Base-by-base conservation (phyloP, 192 early-diverging fungal species). In the Entomortierella chlamydospora region DNA sequence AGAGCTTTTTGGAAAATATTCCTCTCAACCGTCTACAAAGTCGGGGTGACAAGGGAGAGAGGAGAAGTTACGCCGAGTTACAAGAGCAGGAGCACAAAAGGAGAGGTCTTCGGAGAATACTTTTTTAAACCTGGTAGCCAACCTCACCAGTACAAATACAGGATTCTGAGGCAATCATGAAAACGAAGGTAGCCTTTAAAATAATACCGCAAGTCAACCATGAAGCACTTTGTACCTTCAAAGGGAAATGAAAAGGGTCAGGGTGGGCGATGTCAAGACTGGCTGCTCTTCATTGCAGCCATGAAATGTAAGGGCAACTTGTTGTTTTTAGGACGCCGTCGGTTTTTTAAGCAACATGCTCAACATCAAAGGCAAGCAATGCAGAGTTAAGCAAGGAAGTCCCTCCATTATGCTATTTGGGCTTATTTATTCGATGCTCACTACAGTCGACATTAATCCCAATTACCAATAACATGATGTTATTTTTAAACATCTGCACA, bases 1-100 rank as follows among this genome's bases (percentile, higher is more conserved):
- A 47, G 15, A 47, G 4, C 4, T 12, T 12, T 11, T 11, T 12
- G 15, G 20, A 12, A 47, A 47, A 47, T 20, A 5, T 20, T 12
- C 20, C 45, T 47, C 20, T 47, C 15, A 47, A 20, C 45, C 15
- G 45, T 47, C 45, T 47, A 47, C 45, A 47, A 20, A 47, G 15
- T 47, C 45, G 15, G 45, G 45, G 45, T 47, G 45, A 47, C 20
- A 47, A 47, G 45, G 45, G 45, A 47, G 45, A 47, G 45, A 37
- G 34, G 34, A 37, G 34, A 37, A 37, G 10, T 37, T 37, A 37
- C 34, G 10, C 45, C 45, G 45, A 47, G 20, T 20, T 47, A 47
- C 4, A 47, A 12, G 45, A 47, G 15, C 34, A 37, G 34, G 34
- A 37, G 34, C 10, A 10, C 34, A 37, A 37, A 37, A 37, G 34